phyloP scores from a whole-genome alignment of 148 eudicot species.

The Rhododendron ferrugineum region DNA sequence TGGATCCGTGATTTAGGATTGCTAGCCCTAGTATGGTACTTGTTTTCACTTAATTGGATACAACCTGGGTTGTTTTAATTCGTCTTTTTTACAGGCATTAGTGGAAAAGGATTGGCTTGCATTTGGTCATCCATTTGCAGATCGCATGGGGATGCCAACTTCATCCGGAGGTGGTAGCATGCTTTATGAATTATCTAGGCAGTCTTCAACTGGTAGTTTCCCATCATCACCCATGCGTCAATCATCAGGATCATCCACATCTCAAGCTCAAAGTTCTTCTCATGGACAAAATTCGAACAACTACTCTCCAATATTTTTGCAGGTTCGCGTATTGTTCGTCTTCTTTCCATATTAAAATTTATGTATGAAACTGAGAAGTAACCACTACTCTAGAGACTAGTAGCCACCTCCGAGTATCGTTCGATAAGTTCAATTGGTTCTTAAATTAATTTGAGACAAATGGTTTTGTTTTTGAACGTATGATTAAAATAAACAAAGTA shows the following conservation, averaged over 20 bases:
- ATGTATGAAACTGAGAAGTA: neutral
- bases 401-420: neutral
- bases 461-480: too few species aligned
- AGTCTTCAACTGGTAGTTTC: conserved; percentile 58
- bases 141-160: conserved; percentile 76
- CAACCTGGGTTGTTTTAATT: neutral
- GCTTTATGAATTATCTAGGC: conserved; percentile 63
- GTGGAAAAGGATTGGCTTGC: conserved; percentile 99
- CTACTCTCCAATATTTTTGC: conserved; percentile 86
- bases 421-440: neutral
- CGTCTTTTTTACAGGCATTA: conserved; percentile 55
- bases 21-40: neutral
- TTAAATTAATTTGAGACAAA: too few species aligned
- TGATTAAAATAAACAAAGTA: neutral
- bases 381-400: neutral
- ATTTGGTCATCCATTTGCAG: conserved; percentile 97
- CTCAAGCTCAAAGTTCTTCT: conserved; percentile 51
- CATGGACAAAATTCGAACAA: conserved; percentile 57
- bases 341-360: neutral
- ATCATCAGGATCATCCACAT: conserved; percentile 52
- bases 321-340: conserved; percentile 33
- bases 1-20: neutral
- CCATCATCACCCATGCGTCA: conserved; percentile 69
- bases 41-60: conserved; percentile 6
- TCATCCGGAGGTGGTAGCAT: conserved; percentile 52